Evolutionary conservation across 148 eudicot species (phyloP).

Genomic region (Nepenthes mirabilis): DNA sequence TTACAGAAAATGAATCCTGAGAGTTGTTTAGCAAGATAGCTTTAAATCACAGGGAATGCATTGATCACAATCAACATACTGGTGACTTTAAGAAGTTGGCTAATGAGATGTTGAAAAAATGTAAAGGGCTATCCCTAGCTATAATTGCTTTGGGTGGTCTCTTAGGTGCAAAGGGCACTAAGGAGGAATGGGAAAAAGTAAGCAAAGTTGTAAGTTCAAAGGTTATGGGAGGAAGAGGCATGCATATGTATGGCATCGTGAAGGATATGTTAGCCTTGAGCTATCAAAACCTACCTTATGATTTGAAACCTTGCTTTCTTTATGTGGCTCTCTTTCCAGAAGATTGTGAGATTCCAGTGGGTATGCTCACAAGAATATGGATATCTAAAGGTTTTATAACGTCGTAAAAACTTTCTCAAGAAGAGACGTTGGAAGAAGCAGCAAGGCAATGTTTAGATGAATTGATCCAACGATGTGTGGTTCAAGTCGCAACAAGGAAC

Average conservation of each 20-base stretch:
- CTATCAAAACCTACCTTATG: slow-evolving; percentile 12
- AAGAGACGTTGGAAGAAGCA: slow-evolving; percentile 11
- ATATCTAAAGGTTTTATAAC: slow-evolving; percentile 17
- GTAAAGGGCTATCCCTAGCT: slow-evolving; percentile 13
- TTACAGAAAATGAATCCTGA: slow-evolving; percentile 6
- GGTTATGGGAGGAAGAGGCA: slow-evolving; percentile 5
- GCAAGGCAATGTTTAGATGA: slow-evolving; percentile 12
- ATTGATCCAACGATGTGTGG: slow-evolving; percentile 15
- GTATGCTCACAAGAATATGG: slow-evolving; percentile 9
- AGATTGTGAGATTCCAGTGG: slow-evolving; percentile 8
- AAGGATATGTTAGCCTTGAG: slow-evolving; percentile 11
- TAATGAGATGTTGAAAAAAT: slow-evolving; percentile 16
- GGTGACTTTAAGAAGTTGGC: slow-evolving; percentile 2
- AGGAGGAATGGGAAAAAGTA: slow-evolving; percentile 12
- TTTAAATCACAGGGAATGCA: neutral
- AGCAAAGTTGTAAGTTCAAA: slow-evolving; percentile 3
- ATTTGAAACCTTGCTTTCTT: slow-evolving; percentile 17
- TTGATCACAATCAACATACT: neutral
- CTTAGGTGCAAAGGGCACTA: slow-evolving; percentile 12
- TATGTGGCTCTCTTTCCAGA: slow-evolving; percentile 16
- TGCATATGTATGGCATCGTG: slow-evolving; percentile 1
- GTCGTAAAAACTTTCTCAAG: neutral
- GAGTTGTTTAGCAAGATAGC: slow-evolving; percentile 12
- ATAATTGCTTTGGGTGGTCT: slow-evolving; percentile 15
- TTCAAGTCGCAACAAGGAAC: slow-evolving; percentile 15